Evolutionary conservation across 441 rosid genomes (phyloP).

Genomic region (Flueggea neowawraea): DNA sequence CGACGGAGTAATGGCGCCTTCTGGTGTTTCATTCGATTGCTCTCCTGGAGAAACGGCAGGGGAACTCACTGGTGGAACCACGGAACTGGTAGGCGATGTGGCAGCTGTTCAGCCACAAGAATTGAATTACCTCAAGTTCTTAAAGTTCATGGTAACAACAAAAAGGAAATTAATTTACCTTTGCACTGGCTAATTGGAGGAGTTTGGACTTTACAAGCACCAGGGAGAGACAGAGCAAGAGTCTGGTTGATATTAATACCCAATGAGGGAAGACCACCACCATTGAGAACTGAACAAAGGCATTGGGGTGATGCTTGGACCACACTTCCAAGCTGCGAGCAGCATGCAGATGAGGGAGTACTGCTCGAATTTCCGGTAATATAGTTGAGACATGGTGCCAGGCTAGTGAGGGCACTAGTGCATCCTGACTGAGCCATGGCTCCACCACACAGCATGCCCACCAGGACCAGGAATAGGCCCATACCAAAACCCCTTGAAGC

Average conservation of each 20-base stretch:
- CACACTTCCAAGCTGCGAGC: conserved; percentile 33
- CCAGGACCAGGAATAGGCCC: conserved; percentile 22
- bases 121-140: too few species aligned
- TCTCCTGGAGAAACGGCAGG: conserved; percentile 27
- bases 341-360: conserved; percentile 42
- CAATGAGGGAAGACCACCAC: conserved; percentile 13
- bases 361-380: conserved; percentile 42
- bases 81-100: conserved; percentile 19
- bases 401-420: conserved; percentile 18
- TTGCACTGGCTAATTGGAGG: conserved; percentile 45
- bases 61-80: conserved; percentile 21
- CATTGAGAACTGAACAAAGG: conserved; percentile 37
- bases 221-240: conserved; percentile 44
- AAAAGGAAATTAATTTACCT: conserved; percentile 17
- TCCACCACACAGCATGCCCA: conserved; percentile 23
- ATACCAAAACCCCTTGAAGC: too few species aligned
- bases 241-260: conserved; percentile 46
- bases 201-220: conserved; percentile 43
- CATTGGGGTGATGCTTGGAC: conserved; percentile 47
- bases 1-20: conserved; percentile 13
- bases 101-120: conserved; percentile 13
- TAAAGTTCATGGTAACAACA: too few species aligned
- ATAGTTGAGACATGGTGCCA: conserved; percentile 42
- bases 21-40: conserved; percentile 26
- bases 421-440: conserved; percentile 34